These are phyloP conservation scores for Pythium myriotylum DNA, from an alignment of 352 stramenopile genomes.

Conservation along the genomic window DNA sequence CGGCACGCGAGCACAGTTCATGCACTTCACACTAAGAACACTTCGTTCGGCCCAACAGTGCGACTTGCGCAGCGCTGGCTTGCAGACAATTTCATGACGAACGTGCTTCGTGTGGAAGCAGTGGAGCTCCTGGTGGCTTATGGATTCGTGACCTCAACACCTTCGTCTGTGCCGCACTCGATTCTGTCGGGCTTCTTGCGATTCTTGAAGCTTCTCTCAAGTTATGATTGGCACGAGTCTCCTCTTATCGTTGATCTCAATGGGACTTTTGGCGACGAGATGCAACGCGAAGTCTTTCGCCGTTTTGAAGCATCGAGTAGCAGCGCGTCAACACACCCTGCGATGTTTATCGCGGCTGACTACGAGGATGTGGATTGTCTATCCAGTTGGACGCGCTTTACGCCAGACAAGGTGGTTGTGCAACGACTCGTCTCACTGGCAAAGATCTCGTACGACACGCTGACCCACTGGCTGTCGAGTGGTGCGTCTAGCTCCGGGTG, in stretches of 20 bases:
- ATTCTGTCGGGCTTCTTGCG: constrained; percentile 81
- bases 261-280: constrained; percentile 53
- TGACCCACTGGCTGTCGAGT: constrained; percentile 60
- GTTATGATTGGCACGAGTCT: constrained; percentile 73
- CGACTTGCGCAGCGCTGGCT: constrained; percentile 85
- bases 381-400: constrained; percentile 81
- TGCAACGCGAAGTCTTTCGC: constrained; percentile 70
- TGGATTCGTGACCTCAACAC: constrained; percentile 56
- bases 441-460: constrained; percentile 53
- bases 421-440: constrained; percentile 68
- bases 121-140: constrained; percentile 83
- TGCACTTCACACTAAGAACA: constrained; percentile 77
- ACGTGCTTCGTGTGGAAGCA: constrained; percentile 65
- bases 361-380: constrained; percentile 82
- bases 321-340: constrained; percentile 56
- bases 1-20: constrained; percentile 77
- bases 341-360: constrained; percentile 77
- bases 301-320: constrained; percentile 75
- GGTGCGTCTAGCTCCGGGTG: constrained; percentile 60
- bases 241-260: constrained; percentile 82
- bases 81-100: constrained; percentile 76
- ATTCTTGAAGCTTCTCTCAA: constrained; percentile 73
- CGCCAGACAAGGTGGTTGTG: constrained; percentile 60
- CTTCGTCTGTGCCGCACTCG: constrained; percentile 63
- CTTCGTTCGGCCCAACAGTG: constrained; percentile 76